phyloP scores from a whole-genome alignment of 768 basidiomycete genomes.

The Goffeauzyma gilvescens region DNA sequence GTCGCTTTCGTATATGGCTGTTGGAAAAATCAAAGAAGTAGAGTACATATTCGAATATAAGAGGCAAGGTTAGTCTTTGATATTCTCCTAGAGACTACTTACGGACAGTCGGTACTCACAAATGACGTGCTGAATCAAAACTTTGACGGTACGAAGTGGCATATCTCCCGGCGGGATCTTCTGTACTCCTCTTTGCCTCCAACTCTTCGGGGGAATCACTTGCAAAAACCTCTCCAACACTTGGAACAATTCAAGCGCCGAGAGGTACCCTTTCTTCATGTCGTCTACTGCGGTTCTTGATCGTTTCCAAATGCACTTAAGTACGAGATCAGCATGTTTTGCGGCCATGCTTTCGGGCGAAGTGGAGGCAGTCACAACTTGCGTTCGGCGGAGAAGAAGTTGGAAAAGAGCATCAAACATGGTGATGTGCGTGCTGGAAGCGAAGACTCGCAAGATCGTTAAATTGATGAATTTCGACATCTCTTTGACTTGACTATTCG shows the following conservation, averaged over 20 bases:
- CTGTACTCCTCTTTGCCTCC: conserved; percentile 76
- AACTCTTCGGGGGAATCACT: conserved; percentile 84
- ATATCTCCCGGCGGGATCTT: conserved; percentile 91
- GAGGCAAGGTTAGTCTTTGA: conserved; percentile 11
- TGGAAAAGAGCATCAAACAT: conserved; percentile 72
- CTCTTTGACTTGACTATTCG: conserved; percentile 69
- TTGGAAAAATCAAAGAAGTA: too few relatives aligned
- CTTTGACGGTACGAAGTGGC: conserved; percentile 93
- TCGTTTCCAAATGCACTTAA: conserved; percentile 97
- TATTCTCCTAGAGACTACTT: background rate
- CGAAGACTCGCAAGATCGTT: conserved; percentile 84
- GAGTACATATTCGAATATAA: too few relatives aligned
- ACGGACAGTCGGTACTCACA: conserved; percentile 46
- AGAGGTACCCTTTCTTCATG: conserved; percentile 55
- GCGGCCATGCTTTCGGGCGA: conserved; percentile 57
- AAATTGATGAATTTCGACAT: conserved; percentile 93
- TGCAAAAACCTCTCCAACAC: conserved; percentile 87
- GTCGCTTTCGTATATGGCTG: conserved; percentile 59
- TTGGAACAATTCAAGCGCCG: conserved; percentile 72
- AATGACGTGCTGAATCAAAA: conserved; percentile 90
- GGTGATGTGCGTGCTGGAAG: conserved; percentile 70
- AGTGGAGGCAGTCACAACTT: conserved; percentile 26
- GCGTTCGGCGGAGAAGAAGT: conserved; percentile 60
- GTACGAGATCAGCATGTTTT: conserved; percentile 73
- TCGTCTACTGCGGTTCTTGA: conserved; percentile 86